phyloP scores from a whole-genome alignment of 2,329 filamentous ascomycete genomes.

The Cladosporium sp. region DNA sequence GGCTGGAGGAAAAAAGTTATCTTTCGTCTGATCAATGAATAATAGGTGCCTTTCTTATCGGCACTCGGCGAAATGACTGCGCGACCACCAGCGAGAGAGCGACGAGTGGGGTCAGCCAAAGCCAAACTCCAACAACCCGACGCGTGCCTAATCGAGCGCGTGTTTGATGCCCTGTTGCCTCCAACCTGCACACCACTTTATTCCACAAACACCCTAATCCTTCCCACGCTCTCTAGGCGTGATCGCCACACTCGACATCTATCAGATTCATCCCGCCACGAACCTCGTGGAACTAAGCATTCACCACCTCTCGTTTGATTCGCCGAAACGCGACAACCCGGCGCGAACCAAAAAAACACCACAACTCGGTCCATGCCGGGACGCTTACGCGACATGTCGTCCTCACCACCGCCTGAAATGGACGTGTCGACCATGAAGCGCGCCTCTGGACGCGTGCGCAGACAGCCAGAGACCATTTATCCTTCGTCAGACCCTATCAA shows the following conservation, averaged over 20 bases:
- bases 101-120: background rate
- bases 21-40: background rate
- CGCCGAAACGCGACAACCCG: conserved; percentile 10
- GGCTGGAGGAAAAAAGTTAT: background rate
- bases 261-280: background rate
- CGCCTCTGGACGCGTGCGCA: conserved; percentile 58
- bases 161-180: background rate
- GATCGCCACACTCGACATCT: background rate
- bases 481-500: conserved; percentile 32
- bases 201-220: background rate
- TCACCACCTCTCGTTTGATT: background rate
- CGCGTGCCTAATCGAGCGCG: conserved; percentile 2
- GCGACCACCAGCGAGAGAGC: background rate
- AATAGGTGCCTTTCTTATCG: conserved; percentile 2
- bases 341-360: conserved; percentile 2
- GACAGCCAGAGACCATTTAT: conserved; percentile 34
- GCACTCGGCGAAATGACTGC: background rate
- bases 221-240: background rate
- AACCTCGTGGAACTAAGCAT: background rate
- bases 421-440: conserved; percentile 57
- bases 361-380: conserved; percentile 22
- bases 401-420: conserved; percentile 23
- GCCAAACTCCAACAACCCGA: background rate
- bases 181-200: background rate
- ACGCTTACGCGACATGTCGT: conserved; percentile 23